Percentiles rank a stretch among this genome's conserved stretches.
These are phyloP conservation scores for Colletotrichum kahawae DNA, from an alignment of 2,329 filamentous ascomycete species.

Conservation along the genomic window DNA sequence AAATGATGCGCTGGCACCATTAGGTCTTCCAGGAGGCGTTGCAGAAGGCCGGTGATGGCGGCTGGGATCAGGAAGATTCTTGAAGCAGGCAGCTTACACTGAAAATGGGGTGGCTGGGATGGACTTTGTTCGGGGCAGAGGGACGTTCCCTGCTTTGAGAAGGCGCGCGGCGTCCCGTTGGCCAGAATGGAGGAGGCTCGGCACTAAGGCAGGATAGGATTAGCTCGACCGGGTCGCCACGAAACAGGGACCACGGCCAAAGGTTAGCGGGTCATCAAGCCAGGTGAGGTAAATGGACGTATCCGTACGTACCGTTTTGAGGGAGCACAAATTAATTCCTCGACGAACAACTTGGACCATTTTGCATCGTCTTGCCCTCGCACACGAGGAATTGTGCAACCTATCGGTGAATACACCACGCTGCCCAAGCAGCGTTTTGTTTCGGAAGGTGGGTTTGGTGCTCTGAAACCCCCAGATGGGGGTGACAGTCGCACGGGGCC, in stretches of 20 bases:
- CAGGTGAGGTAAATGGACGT: neutral
- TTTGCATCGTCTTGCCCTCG: neutral
- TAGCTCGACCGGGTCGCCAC: neutral
- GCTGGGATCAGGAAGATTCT: neutral
- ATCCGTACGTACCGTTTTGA: neutral
- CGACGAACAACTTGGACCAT: constrained; percentile 1
- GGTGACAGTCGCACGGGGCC: neutral
- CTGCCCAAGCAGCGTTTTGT: neutral
- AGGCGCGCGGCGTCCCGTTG: constrained; percentile 12
- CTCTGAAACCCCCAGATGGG: constrained; percentile 14
- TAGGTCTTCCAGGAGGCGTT: neutral
- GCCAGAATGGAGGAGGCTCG: neutral
- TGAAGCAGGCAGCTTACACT: neutral
- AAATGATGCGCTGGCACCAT: constrained; percentile 25
- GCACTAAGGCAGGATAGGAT: neutral
- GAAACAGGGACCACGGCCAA: constrained; percentile 2
- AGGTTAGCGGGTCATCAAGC: neutral
- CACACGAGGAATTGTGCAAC: constrained; percentile 14
- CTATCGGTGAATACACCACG: constrained; percentile 25
- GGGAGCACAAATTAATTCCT: constrained; percentile 1
- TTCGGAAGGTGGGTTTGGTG: constrained; percentile 12
- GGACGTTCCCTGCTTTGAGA: constrained; percentile 17
- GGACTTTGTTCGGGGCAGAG: neutral
- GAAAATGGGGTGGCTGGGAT: constrained; percentile 32
- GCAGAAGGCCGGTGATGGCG: neutral